Evolutionary conservation across 192 early-diverging fungal species (phyloP).

Genomic region (Mortierella alpina): DNA sequence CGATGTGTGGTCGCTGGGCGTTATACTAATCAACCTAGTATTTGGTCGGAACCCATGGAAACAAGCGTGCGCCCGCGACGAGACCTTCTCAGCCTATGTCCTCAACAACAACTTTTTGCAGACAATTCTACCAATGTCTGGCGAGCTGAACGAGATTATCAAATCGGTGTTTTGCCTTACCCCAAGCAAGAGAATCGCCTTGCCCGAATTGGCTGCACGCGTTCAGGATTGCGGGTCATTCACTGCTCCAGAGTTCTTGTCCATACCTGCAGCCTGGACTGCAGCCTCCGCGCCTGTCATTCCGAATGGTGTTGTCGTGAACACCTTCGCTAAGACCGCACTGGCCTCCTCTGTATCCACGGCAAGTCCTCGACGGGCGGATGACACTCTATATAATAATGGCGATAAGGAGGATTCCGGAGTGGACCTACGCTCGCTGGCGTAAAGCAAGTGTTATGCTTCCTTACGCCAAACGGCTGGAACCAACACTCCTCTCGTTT

Average conservation of each 20-base stretch:
- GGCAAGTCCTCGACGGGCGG: not conserved
- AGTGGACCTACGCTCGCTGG: constrained; percentile 28
- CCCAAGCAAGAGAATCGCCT: constrained; percentile 55
- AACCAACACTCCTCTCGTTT: not conserved
- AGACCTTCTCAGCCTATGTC: constrained; percentile 65
- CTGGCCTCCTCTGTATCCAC: constrained; percentile 1
- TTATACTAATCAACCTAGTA: constrained; percentile 88
- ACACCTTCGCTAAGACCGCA: not conserved
- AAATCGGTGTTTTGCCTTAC: constrained; percentile 58
- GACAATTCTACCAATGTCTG: constrained; percentile 67
- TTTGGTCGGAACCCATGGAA: constrained; percentile 85
- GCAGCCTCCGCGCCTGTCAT: not conserved
- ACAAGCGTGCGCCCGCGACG: constrained; percentile 73
- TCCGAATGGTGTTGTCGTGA: not conserved
- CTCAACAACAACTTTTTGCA: constrained; percentile 70
- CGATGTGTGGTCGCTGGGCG: constrained; percentile 95
- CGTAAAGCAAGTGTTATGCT: not conserved
- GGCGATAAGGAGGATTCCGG: constrained; percentile 49
- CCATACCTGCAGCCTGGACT: not conserved
- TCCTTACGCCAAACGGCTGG: not conserved
- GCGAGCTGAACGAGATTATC: constrained; percentile 68
- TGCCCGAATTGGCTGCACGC: constrained; percentile 53
- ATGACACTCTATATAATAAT: constrained; percentile 11
- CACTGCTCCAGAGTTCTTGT: constrained; percentile 47
- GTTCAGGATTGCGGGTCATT: constrained; percentile 60